These are phyloP conservation scores for Trichophyton rubrum DNA, from an alignment of 2,329 filamentous ascomycete species.

Conservation along the genomic window DNA sequence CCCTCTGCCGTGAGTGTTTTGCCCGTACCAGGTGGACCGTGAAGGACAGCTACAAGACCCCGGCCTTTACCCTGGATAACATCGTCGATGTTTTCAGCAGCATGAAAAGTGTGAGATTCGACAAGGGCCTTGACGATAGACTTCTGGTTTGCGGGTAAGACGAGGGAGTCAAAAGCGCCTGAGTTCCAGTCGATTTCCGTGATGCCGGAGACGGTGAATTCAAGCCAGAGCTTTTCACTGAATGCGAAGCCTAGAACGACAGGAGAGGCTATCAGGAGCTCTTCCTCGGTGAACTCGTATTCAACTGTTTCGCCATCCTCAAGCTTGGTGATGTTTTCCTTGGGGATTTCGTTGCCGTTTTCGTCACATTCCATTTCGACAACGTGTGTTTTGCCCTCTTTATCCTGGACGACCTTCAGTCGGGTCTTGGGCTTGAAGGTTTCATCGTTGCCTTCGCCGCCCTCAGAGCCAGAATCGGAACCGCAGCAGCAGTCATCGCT, in stretches of 20 bases:
- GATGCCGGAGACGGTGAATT: conserved; percentile 69
- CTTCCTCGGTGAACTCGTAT: conserved; percentile 62
- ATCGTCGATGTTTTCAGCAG: conserved; percentile 69
- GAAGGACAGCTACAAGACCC: conserved; percentile 68
- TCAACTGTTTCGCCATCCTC: conserved; percentile 22
- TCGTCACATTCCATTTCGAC: conserved; percentile 46
- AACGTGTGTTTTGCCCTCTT: conserved; percentile 40
- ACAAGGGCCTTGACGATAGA: conserved; percentile 68
- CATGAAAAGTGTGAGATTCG: conserved; percentile 70
- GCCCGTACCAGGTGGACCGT: conserved; percentile 75
- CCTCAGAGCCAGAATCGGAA: conserved; percentile 14
- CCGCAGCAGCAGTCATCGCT: conserved; percentile 31
- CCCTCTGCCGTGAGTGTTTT: conserved; percentile 82
- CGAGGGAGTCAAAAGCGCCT: conserved; percentile 67
- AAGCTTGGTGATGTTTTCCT: conserved; percentile 48
- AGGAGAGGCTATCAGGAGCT: conserved; percentile 70
- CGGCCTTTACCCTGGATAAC: conserved; percentile 75
- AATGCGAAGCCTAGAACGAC: conserved; percentile 81
- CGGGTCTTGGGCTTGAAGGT: conserved; percentile 28
- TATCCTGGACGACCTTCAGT: conserved; percentile 44
- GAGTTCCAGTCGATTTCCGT: conserved; percentile 76
- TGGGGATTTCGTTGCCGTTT: conserved; percentile 42
- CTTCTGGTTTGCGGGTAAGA: conserved; percentile 53
- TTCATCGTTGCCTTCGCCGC: conserved; percentile 21
- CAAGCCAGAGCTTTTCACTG: conserved; percentile 78